Evolutionary conservation across 768 basidiomycete genomes (phyloP).

Genomic region (Gloeostereum incarnatum): DNA sequence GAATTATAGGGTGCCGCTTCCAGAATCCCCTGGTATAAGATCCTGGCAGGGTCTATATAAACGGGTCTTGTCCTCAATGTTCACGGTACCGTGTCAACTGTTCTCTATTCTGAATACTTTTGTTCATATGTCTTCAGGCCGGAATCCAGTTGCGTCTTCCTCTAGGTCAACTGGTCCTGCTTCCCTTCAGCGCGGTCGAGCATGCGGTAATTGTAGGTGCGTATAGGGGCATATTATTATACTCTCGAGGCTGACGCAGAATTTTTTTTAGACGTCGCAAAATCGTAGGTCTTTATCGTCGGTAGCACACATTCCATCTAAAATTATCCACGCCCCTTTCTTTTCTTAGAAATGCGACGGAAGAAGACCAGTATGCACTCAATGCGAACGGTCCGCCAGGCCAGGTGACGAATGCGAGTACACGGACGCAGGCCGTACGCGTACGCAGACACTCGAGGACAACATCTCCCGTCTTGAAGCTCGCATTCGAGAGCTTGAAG

Average conservation of each 20-base stretch:
- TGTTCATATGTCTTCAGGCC: slow-evolving; percentile 4
- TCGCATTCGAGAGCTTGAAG: slow-evolving; percentile 27
- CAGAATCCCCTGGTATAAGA: too few species aligned
- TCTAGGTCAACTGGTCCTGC: slow-evolving; percentile 1
- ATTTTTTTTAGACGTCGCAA: slow-evolving; percentile 3
- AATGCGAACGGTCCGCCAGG: slow-evolving; percentile 26
- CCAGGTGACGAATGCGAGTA: slow-evolving; percentile 33
- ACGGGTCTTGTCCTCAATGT: too few species aligned
- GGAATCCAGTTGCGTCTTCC: background rate
- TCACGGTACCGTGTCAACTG: too few species aligned
- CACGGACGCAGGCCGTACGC: slow-evolving; percentile 26
- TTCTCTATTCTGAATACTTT: too few species aligned
- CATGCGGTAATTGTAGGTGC: slow-evolving; percentile 7
- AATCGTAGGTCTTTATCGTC: slow-evolving; percentile 2
- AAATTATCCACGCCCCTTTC: background rate
- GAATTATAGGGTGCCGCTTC: too few species aligned
- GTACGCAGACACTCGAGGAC: slow-evolving; percentile 30
- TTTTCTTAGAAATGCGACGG: slow-evolving; percentile 30
- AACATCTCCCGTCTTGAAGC: slow-evolving; percentile 26
- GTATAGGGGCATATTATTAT: background rate
- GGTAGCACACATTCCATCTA: background rate
- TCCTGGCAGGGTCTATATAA: too few species aligned
- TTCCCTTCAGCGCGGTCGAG: slow-evolving; percentile 5
- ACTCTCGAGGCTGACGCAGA: background rate
- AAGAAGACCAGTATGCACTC: slow-evolving; percentile 25